Base-by-base conservation (phyloP, 1,284 basidiomycete species). In the Ceratobasidium sp. region DNA sequence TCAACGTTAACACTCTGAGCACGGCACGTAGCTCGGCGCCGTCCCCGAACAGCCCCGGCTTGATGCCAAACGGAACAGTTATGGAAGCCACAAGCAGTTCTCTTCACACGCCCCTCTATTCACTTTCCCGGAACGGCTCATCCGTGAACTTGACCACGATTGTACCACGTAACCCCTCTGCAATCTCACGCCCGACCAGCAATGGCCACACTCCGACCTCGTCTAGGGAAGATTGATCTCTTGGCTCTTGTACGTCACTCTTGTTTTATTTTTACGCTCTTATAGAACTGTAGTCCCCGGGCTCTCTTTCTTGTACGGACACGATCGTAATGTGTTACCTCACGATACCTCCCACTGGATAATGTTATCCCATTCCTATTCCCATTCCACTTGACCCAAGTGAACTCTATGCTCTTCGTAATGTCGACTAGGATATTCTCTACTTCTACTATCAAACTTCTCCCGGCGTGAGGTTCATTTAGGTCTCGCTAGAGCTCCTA, bases 61-160 rank as follows among this genome's bases (percentile, higher is more conserved):
- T 70, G n/a, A 55, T 38, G 26, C 50, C 73, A 35, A 57, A 18
- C 18, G 58, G 57, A 16, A 30, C 32, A 13, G 47, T 50, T 26
- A 30, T 41, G 16, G 67, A 50, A 9, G 50, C 44, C 21, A 41
- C 55, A 18, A 59, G 57, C 21, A 71, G 55, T 30, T 71, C 67
- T n/a, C 35, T 71, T 23, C 66, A 69, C 7, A 69, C 66, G 30
- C 73, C 55, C 23, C 52, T 69, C 30, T 70, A 61, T 38, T 74
- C 73, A n/a, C 62, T 72, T 16, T 77, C 76, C 23, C 52, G 76
- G 21, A 77, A 77, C 43, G 73, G 74, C 11, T 77, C 76, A 16
- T 71, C 73, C 18, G 74, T 77, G 16, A 77, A 77, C 61, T 59
- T 77, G 70, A 76, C 75, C 11, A 75, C 72, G 21, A 73, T 73